Evolutionary conservation across 2,329 filamentous ascomycete species (phyloP).

Genomic region (Cladosporium halotolerans): DNA sequence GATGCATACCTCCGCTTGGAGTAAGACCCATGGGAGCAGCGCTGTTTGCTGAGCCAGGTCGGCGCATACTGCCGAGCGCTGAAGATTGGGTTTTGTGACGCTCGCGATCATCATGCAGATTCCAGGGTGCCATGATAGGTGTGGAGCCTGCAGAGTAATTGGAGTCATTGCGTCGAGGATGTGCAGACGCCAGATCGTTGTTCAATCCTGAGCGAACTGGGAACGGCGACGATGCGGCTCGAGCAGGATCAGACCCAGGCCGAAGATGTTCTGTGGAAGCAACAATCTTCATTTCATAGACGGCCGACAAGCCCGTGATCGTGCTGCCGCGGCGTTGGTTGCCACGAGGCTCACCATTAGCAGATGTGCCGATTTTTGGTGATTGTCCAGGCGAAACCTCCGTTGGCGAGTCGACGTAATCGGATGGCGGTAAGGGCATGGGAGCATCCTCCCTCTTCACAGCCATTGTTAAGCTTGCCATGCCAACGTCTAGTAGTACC

Average conservation of each 20-base stretch:
- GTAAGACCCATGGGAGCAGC: conserved; percentile 15
- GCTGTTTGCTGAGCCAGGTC: conserved; percentile 27
- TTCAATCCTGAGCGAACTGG: not conserved
- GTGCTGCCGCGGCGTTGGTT: conserved; percentile 32
- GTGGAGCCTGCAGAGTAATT: not conserved
- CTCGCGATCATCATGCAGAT: not conserved
- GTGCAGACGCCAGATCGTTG: not conserved
- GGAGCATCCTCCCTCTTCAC: conserved; percentile 48
- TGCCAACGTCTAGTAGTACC: conserved; percentile 80
- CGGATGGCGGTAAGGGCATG: conserved; percentile 12
- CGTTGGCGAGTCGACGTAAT: conserved; percentile 8
- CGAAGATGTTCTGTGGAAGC: conserved; percentile 70
- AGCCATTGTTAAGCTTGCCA: conserved; percentile 88
- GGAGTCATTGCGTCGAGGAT: not conserved
- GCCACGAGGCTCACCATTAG: conserved; percentile 23
- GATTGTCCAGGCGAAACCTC: conserved; percentile 10
- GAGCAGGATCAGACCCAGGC: conserved; percentile 38
- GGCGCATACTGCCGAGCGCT: conserved; percentile 35
- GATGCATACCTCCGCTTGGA: conserved; percentile 9
- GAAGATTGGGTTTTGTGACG: conserved; percentile 5
- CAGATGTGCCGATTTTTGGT: conserved; percentile 19
- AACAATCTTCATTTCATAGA: conserved; percentile 69
- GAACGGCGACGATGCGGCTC: conserved; percentile 2
- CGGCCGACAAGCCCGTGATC: conserved; percentile 44
- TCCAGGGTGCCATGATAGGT: conserved; percentile 5